Base-by-base conservation (phyloP, 2,329 filamentous ascomycete species). In the Talaromyces sp. region DNA sequence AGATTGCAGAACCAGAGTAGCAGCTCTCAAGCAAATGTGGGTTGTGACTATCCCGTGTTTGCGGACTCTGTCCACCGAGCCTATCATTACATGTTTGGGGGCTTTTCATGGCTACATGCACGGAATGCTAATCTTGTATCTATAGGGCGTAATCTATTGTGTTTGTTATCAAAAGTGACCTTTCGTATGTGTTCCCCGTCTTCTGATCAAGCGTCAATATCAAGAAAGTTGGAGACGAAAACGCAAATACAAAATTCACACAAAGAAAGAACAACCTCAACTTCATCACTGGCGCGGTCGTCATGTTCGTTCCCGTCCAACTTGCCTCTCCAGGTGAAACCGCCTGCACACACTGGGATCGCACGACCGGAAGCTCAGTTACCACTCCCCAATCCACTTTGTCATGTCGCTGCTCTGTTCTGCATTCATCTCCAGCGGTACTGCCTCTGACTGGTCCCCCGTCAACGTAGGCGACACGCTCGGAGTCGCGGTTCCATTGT, bases 91-190 rank as follows among this genome's bases (percentile, higher is more conserved):
- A 12, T 72, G 73, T 61, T 65, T 78, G 14, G 76, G 73, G 23
- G 69, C 77, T 44, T 78, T 78, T 66, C 79, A 79, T 56, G 77
- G 77, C 7, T 79, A 78, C 59, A 74, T 76, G 2, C 79, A 79
- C 61, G 77, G 77, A 6, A 67, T 79, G 12, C 68, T 79, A 9
- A 79, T 77, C 67, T 66, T 79, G 28, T 79, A 79, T 65, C 69
- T 80, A 12, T 77, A 79, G 60, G 77, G 77, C 3, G 76, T 79
- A n/a, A 23, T 77, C 77, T 64, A 72, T 79, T 64, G 74, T 81
- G 54, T 76, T 80, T 65, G 72, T 75, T n/a, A 66, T 76, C 65
- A 75, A 79, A 64, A 79, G 79, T 57, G 70, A 71, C 14, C 71
- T 79, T 50, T 76, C 75, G 14, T 73, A 72, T 64, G 73, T 79